Evolutionary conservation across 1,284 basidiomycete species (phyloP).

Genomic region (Waitea zeae): DNA sequence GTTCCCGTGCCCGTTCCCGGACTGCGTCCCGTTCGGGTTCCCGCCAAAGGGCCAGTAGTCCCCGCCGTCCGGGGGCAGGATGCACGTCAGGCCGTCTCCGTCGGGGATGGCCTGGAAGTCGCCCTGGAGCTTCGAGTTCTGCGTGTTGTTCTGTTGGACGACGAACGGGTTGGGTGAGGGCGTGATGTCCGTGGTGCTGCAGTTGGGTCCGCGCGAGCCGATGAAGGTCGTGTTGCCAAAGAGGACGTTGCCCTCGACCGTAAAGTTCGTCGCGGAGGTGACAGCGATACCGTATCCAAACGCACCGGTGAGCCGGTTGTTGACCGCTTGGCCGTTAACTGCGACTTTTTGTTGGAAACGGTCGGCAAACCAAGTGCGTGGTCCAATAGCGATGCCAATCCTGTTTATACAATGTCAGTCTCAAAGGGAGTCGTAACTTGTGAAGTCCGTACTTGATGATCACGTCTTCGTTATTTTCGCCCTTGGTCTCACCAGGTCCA

Average conservation of each 20-base stretch:
- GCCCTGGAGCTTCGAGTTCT: conserved; percentile 25
- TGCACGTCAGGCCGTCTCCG: conserved; percentile 43
- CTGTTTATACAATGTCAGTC: conserved; percentile 12
- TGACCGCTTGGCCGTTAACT: conserved; percentile 39
- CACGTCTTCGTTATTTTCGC: conserved; percentile 37
- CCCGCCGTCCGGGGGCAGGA: conserved; percentile 47
- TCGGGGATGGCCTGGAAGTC: conserved; percentile 33
- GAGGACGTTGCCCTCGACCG: conserved; percentile 44
- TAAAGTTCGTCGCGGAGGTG: conserved; percentile 47
- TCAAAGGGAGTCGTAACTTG: background rate
- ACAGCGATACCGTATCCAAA: conserved; percentile 57
- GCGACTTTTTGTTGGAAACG: too few species aligned
- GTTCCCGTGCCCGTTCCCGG: conserved; percentile 3
- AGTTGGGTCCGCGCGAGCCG: conserved; percentile 54
- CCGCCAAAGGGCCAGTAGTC: conserved; percentile 57
- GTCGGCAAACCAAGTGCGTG: conserved; percentile 61
- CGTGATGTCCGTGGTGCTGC: conserved; percentile 30
- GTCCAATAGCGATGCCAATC: conserved; percentile 64
- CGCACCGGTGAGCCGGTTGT: conserved; percentile 58
- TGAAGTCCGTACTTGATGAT: conserved; percentile 50
- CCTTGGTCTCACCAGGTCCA: conserved; percentile 21
- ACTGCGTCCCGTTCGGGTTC: conserved; percentile 20
- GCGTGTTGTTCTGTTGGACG: conserved; percentile 26
- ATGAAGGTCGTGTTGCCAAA: conserved; percentile 64
- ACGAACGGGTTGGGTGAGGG: conserved; percentile 43